Evolutionary conservation across 192 early-diverging fungal genomes (phyloP).

Genomic region (Lobulomyces angularis): DNA sequence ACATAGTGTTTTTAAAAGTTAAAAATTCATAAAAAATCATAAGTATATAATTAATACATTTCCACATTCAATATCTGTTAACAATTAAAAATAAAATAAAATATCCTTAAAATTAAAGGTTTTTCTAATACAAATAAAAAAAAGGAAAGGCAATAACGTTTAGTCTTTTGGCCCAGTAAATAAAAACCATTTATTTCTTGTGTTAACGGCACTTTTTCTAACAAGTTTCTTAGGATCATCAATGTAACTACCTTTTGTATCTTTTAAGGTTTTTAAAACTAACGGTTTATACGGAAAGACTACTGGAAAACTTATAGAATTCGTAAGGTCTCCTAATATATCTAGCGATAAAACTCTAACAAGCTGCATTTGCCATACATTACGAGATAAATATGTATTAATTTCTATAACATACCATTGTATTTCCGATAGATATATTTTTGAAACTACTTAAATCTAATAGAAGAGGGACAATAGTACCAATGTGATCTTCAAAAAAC

Average conservation of each 20-base stretch:
- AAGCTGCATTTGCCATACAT: slow-evolving; percentile 19
- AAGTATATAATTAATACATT: too few relatives aligned
- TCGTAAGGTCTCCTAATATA: slow-evolving; percentile 53
- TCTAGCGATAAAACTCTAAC: slow-evolving; percentile 65
- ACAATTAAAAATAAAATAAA: too few relatives aligned
- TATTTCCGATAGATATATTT: background rate
- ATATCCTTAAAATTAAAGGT: too few relatives aligned
- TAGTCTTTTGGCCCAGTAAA: slow-evolving; percentile 21
- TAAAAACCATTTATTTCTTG: slow-evolving; percentile 70
- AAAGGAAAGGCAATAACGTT: too few relatives aligned
- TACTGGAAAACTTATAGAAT: slow-evolving; percentile 41
- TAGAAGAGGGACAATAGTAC: slow-evolving; percentile 13
- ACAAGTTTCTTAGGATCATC: slow-evolving; percentile 87
- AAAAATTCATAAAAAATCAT: too few relatives aligned
- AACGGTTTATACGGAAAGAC: slow-evolving; percentile 47
- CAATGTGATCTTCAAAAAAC: slow-evolving; percentile 42
- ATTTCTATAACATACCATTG: slow-evolving; percentile 8
- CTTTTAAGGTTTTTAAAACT: slow-evolving; percentile 50
- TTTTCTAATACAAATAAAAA: too few relatives aligned
- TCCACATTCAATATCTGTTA: too few relatives aligned
- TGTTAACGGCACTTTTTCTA: slow-evolving; percentile 73
- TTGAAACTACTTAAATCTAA: slow-evolving; percentile 2
- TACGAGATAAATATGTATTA: slow-evolving; percentile 3
- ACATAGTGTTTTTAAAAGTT: too few relatives aligned
- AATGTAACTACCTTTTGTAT: too few relatives aligned